Evolutionary conservation across 371 early-diverging fungal genomes (phyloP).

Genomic region (Capillidium rhysosporum): DNA sequence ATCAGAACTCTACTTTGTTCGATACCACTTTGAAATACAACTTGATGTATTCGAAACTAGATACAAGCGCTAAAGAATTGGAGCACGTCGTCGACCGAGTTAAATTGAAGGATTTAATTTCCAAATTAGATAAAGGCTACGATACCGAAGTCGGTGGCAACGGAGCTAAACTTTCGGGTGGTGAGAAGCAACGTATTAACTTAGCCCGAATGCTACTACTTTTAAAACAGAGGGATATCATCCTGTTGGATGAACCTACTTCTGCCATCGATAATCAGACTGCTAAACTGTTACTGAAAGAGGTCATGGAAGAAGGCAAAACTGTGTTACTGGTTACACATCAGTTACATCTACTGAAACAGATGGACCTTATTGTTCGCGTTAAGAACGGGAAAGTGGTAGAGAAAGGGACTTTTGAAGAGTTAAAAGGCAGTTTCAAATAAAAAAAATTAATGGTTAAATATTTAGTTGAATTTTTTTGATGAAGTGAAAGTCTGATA

Average conservation of each 20-base stretch:
- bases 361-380: background rate
- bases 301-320: background rate
- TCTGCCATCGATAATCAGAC: background rate
- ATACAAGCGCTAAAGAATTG: constrained; percentile 32
- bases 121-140: constrained; percentile 37
- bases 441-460: too few species aligned
- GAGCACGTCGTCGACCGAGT: constrained; percentile 41
- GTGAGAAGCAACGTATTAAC: constrained; percentile 14
- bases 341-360: background rate
- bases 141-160: constrained; percentile 49
- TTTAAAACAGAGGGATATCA: background rate
- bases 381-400: background rate
- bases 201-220: background rate
- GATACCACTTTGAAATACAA: constrained; percentile 41
- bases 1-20: constrained; percentile 6
- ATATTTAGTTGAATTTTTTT: too few species aligned
- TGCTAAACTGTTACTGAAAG: background rate
- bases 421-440: too few species aligned
- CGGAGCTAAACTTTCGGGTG: constrained; percentile 56
- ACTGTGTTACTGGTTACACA: background rate
- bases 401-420: too few species aligned
- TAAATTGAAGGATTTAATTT: constrained; percentile 44
- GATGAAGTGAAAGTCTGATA: too few species aligned
- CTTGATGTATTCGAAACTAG: constrained; percentile 35
- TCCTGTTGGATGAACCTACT: background rate